Evolutionary conservation across 2,329 filamentous ascomycete genomes (phyloP), one percentile per base, ranked within the genome.

Genomic region (Didymella segeticola): DNA sequence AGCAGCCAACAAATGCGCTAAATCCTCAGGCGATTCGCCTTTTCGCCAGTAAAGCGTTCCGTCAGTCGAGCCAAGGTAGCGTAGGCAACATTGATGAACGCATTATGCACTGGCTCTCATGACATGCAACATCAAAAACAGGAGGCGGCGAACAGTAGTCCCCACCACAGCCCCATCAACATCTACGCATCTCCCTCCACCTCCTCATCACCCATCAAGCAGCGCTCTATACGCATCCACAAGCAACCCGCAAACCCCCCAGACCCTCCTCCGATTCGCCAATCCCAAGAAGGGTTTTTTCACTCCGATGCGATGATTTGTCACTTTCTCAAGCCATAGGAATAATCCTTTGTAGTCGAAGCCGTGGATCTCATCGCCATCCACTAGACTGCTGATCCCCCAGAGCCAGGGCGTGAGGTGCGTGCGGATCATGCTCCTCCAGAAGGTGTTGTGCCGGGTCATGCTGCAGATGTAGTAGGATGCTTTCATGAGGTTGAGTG

Each of bases 251-350:
- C 49, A 58, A 6, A 46, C 58, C 1, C 33, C 37, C 69, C 70
- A 74, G 10, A 74, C 71, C 20, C 70, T 64, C 12, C 68, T 57
- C 8, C 71, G 66, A 48, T 74, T 74, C 19, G 71, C 70, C 43
- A 74, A 53, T 5, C 58, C 60, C 60, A 71, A 62, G 7, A 70
- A 63, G 1, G 62, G 58, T 1, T 63, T 64, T n/a, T 43, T 45
- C 49, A 68, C 59, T 5, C 62, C 64, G 8, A 53, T 43, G 3
- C 43, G 47, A 11, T 64, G 57, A 8, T 23, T 53, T 1, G 68
- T 67, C 3, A 50, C 17, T 23, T 33, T 39, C 26, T 67, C 45
- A 8, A 68, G 29, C 63, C 69, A 71, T 12, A 69, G 47, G 17
- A 66, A 68, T 2, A 59, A 23, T 8, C 43, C 47, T 36, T 62